These are phyloP conservation scores for Platismatia glauca DNA, from an alignment of 495 filamentous ascomycete genomes.

Conservation along the genomic window DNA sequence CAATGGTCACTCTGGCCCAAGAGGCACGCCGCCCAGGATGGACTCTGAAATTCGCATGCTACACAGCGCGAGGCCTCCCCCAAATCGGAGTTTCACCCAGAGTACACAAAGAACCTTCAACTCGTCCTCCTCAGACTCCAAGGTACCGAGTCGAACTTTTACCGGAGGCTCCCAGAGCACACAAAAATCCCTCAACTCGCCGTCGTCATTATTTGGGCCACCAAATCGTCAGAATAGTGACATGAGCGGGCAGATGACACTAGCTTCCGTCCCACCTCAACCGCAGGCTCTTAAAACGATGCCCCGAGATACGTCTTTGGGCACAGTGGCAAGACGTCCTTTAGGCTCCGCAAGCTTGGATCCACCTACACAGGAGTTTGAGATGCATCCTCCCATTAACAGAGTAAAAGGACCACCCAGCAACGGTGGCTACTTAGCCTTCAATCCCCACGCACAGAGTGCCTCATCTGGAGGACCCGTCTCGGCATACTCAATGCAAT, in stretches of 20 bases:
- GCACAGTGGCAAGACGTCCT: slow-evolving; percentile 2
- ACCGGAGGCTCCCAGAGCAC: slow-evolving; percentile 10
- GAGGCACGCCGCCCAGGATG: slow-evolving; percentile 20
- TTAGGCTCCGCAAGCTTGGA: slow-evolving; percentile 1
- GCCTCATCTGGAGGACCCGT: neutral
- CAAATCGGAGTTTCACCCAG: slow-evolving; percentile 12
- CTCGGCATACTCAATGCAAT: neutral
- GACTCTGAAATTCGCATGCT: slow-evolving; percentile 10
- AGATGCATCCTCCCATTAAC: slow-evolving; percentile 19
- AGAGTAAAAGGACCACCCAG: slow-evolving; percentile 15
- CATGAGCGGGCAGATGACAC: slow-evolving; percentile 9
- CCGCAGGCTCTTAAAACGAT: slow-evolving; percentile 8
- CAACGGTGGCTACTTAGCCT: slow-evolving; percentile 28
- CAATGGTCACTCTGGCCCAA: slow-evolving; percentile 31
- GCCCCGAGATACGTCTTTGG: slow-evolving; percentile 8
- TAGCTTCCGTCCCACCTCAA: slow-evolving; percentile 2
- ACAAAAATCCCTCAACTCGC: slow-evolving; percentile 19
- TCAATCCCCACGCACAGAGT: slow-evolving; percentile 22
- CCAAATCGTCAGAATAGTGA: slow-evolving; percentile 20
- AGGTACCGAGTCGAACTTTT: slow-evolving; percentile 10
- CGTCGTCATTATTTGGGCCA: slow-evolving; percentile 2
- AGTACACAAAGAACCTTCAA: slow-evolving; percentile 20
- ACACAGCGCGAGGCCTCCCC: slow-evolving; percentile 11
- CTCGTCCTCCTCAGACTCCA: slow-evolving; percentile 3
- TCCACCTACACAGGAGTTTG: slow-evolving; percentile 21